Evolutionary conservation across 352 stramenopile genomes (phyloP), one percentile per base, ranked within the genome.

Genomic region (Pythium phragmiticola): DNA sequence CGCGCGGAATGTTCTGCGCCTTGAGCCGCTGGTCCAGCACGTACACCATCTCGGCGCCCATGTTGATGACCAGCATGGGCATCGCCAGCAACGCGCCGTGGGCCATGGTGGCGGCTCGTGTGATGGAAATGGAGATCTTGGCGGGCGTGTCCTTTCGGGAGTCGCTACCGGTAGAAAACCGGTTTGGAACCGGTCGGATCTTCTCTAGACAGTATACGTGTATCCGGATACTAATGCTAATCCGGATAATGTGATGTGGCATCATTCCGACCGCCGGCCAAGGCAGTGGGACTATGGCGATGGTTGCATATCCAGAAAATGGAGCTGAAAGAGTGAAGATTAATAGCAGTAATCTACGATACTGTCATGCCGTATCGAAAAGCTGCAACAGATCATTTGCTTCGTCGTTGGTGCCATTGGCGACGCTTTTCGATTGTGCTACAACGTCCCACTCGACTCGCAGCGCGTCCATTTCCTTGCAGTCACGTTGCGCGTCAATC

Each of bases 21-120:
- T 93, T 88, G 28, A 98, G 83, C 13, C 92, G 87, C 79, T 97
- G 90, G 57, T 96, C 80, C 62, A 98, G 73, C 51, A 98, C 90
- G 78, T 98, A 97, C 46, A 97, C 82, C 92, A 98, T 98, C 68
- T 98, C 92, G 50, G 88, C 86, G 36, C 91, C 92, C 90, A 98
- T 97, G 69, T 98, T 98, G 53, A 97, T 81, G 48, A 98, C 80
- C 46, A 98, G 63, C 79, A 98, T 89, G 39, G 90, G 92, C 89
- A 98, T 97, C 46, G 85, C 87, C 71, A 96, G 84, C 54, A 93
- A 66, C 53, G 80, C 75, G 48, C 82, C 82, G 47, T 89, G 16
- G n/a, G 63, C 46, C 30, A 48, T 56, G 21, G 26, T 45, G 52
- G 13, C 50, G 46, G 8, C 23, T 52, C 46, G n/a, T 4, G 19